Evolutionary conservation across 1,139 yeast genomes (phyloP).

Genomic region (Sugiyamaella sp.): DNA sequence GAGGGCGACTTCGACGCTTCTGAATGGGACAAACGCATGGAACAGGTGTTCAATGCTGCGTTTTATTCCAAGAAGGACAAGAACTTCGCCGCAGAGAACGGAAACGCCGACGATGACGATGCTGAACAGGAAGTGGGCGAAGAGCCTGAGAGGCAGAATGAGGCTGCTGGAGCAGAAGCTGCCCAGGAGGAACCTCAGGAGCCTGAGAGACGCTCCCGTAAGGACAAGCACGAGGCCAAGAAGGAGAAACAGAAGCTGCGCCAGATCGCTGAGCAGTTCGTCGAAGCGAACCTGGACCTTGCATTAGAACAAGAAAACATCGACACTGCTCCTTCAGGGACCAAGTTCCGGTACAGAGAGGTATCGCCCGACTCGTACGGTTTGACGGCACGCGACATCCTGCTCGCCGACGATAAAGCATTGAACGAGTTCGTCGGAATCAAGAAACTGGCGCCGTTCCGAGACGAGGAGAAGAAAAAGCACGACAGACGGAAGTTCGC

Average conservation of each 20-base stretch:
- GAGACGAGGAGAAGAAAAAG: slow-evolving; percentile 69
- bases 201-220: slow-evolving; percentile 34
- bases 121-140: slow-evolving; percentile 30
- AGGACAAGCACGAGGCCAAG: slow-evolving; percentile 62
- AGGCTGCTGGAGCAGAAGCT: slow-evolving; percentile 36
- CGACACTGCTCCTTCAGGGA: slow-evolving; percentile 54
- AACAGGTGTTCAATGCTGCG: slow-evolving; percentile 81
- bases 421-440: slow-evolving; percentile 83
- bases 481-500: slow-evolving; percentile 85
- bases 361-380: slow-evolving; percentile 96
- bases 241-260: slow-evolving; percentile 63
- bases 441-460: slow-evolving; percentile 91
- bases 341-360: slow-evolving; percentile 83
- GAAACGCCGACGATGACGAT: slow-evolving; percentile 27
- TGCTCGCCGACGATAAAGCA: slow-evolving; percentile 85
- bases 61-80: slow-evolving; percentile 59
- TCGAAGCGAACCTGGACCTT: slow-evolving; percentile 54
- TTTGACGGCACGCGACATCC: slow-evolving; percentile 79
- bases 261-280: slow-evolving; percentile 71
- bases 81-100: slow-evolving; percentile 58
- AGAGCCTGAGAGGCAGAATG: slow-evolving; percentile 39
- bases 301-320: slow-evolving; percentile 37
- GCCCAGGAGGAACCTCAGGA: slow-evolving; percentile 33
- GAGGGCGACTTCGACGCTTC: slow-evolving; percentile 89
- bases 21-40: slow-evolving; percentile 90